Evolutionary conservation across 768 basidiomycete species (phyloP).

Genomic region (Leccinellum luteum): DNA sequence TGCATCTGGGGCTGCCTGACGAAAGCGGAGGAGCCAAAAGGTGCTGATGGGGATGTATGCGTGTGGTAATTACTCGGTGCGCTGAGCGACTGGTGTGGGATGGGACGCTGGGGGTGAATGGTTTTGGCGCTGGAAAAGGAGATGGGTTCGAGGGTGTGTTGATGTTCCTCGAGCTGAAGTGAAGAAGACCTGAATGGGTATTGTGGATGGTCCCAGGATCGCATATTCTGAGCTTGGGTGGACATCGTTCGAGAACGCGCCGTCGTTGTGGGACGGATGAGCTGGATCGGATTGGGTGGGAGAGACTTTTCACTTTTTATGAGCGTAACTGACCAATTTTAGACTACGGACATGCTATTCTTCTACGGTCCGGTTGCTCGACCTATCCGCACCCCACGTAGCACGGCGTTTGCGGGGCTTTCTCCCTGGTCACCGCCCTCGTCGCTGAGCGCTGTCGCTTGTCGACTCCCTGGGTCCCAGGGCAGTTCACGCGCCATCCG

Average conservation of each 20-base stretch:
- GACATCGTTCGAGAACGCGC: constrained; percentile 19
- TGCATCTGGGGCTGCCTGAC: constrained; percentile 7
- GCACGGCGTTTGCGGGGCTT: background rate
- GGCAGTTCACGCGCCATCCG: background rate
- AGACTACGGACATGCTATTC: background rate
- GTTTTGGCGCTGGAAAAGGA: background rate
- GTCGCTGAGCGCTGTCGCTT: background rate
- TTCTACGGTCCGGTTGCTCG: constrained; percentile 9
- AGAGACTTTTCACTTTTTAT: constrained; percentile 9
- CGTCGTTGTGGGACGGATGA: background rate
- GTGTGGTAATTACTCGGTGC: constrained; percentile 8
- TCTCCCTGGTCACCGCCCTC: background rate
- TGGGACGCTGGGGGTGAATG: constrained; percentile 13
- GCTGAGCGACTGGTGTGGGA: constrained; percentile 1
- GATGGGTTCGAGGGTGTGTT: constrained; percentile 16
- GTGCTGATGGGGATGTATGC: constrained; percentile 13
- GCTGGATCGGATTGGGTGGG: background rate
- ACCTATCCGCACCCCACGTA: constrained; percentile 4
- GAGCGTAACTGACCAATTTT: background rate
- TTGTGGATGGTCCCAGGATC: constrained; percentile 18
- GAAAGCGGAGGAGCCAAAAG: constrained; percentile 13
- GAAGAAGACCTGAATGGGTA: constrained; percentile 13
- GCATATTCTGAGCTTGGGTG: constrained; percentile 14
- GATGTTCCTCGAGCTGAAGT: constrained; percentile 30
- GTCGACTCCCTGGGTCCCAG: background rate